phyloP scores from a whole-genome alignment of 192 early-diverging fungal genomes.

The Coemansia reversa region DNA sequence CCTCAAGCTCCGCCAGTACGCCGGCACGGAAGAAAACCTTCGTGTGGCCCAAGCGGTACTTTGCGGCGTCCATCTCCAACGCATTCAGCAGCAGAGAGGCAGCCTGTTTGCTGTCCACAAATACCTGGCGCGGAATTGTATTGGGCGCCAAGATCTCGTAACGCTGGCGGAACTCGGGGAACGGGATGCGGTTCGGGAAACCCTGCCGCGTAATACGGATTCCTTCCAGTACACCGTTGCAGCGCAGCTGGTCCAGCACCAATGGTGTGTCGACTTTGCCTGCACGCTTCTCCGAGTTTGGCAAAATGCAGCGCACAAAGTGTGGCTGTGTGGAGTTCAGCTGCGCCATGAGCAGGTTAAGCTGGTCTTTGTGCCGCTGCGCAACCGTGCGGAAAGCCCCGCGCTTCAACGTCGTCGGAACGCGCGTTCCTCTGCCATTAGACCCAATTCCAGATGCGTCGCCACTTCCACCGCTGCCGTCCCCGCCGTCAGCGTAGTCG shows the following conservation, averaged over 20 bases:
- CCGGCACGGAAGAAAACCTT: conserved; percentile 98
- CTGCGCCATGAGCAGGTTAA: conserved; percentile 84
- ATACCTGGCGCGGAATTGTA: conserved; percentile 73
- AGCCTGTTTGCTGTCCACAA: conserved; percentile 87
- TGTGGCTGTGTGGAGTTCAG: conserved; percentile 91
- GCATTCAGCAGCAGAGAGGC: conserved; percentile 75
- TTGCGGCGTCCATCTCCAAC: conserved; percentile 71
- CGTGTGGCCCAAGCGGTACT: conserved; percentile 86
- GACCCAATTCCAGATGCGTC: not conserved
- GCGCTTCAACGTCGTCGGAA: conserved; percentile 62
- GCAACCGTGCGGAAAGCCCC: conserved; percentile 92
- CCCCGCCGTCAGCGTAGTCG: conserved; percentile 67
- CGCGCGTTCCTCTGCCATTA: conserved; percentile 14
- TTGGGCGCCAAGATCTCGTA: conserved; percentile 89
- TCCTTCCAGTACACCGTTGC: conserved; percentile 97
- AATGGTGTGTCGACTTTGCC: conserved; percentile 79
- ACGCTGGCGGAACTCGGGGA: conserved; percentile 90
- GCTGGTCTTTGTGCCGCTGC: conserved; percentile 93
- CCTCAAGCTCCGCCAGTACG: conserved; percentile 92
- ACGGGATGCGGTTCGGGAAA: conserved; percentile 89
- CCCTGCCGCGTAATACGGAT: conserved; percentile 95
- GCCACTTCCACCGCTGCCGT: conserved; percentile 3
- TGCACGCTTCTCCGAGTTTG: conserved; percentile 87
- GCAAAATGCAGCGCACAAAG: conserved; percentile 98
- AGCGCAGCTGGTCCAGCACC: conserved; percentile 90